Conservation (phyloP, 805 yeast species). For the Saturnispora halmiae region DNA sequence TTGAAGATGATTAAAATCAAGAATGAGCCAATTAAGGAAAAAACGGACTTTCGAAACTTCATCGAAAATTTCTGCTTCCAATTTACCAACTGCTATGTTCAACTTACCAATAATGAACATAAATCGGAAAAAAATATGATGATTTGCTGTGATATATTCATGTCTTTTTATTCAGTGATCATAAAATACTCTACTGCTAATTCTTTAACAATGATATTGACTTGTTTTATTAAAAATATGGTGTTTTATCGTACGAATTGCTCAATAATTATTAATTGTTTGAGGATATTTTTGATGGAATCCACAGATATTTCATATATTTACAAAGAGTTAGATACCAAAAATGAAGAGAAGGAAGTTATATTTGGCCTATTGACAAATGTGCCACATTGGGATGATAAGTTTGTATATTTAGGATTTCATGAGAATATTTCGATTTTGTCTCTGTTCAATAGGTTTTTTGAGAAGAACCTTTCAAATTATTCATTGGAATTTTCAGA, state of each 20-base stretch:
- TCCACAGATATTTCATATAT: conserved; percentile 1
- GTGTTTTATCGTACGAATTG: conserved; percentile 11
- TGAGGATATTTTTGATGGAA: conserved; percentile 17
- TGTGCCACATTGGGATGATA: conserved; percentile 16
- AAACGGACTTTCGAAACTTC: conserved; percentile 3
- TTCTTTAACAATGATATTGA: conserved; percentile 11
- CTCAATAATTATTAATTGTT: conserved; percentile 19
- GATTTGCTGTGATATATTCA: conserved; percentile 20
- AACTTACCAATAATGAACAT: not conserved
- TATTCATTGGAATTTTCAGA: not conserved
- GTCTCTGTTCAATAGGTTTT: conserved; percentile 6
- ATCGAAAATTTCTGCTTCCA: conserved; percentile 6
- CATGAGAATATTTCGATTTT: conserved; percentile 10
- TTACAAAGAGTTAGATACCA: not conserved
- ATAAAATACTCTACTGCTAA: conserved; percentile 10
- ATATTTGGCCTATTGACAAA: conserved; percentile 6
- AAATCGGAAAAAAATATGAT: conserved; percentile 9
- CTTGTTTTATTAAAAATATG: conserved; percentile 15
- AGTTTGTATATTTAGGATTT: conserved; percentile 14
- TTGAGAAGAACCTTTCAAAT: not conserved
- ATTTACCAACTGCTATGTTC: conserved; percentile 7
- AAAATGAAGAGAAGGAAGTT: not conserved
- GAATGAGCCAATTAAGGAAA: not conserved
- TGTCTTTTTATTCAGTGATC: conserved; percentile 17
- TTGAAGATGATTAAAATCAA: not conserved